Evolutionary conservation across 2,329 filamentous ascomycete genomes (phyloP), one percentile per base, ranked within the genome.

Genomic region (Penicillium sp.): DNA sequence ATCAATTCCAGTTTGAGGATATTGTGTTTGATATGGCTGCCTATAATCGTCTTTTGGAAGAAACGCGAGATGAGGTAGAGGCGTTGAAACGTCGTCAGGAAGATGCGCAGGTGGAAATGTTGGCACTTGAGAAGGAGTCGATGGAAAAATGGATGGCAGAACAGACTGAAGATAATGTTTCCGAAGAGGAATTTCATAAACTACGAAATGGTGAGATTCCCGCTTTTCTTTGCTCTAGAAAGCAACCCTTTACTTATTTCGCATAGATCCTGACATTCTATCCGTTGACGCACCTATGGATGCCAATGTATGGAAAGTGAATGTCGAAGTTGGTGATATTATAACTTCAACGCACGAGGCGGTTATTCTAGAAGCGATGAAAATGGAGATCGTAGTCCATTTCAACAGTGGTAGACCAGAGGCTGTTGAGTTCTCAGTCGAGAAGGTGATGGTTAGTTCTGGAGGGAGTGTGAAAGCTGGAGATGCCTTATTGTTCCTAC

Each of bases 311-410:
- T 83, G 80, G 80, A 83, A 83, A 59, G 68, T 83, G 1, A 64
- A 75, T 6, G 71, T 77, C 3, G 63, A 74, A 14, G 69, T 74
- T 26, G 77, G 78, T n/a, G n/a, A n/a, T n/a, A n/a, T n/a, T n/a
- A 0, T 71, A 80, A 12, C 53, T 62, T 1, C 45, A 83, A 3
- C 67, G 73, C 12, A 67, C 73, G 11, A 75, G 75, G 71, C 79
- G 1, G 67, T 74, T 1, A 77, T 83, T 2, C 68, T 83, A 3
- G 81, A 83, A 56, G 80, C 81, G 0, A 83, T 83, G 81, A 83
- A 83, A 64, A 76, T 83, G 71, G 81, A 83, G 61, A 80, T 83
- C 57, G 71, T 72, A 14, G 73, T 80, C 20, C 68, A 69, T 26
- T 62, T 66, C 1, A 14, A 11, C 6, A 14, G 30, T 2, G 30